phyloP scores from a whole-genome alignment of 148 eudicot genomes.

The Silene latifolia region DNA sequence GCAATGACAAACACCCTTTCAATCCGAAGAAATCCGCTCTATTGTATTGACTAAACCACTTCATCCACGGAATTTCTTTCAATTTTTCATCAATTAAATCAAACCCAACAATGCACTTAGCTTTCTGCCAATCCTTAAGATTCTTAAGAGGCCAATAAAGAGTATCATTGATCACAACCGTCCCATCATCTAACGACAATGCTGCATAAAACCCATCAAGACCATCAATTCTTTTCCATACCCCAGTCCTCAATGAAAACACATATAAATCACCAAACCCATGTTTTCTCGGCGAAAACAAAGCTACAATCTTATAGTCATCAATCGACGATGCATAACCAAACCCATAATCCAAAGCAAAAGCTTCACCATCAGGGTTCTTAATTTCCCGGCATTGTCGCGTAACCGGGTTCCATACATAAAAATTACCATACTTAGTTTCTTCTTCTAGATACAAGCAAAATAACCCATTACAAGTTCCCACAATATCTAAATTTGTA shows the following conservation, averaged over 20 bases:
- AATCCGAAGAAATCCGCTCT: slow-evolving; percentile 13
- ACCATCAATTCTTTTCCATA: slow-evolving; percentile 17
- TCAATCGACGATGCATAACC: slow-evolving; percentile 20
- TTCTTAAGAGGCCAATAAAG: slow-evolving; percentile 23
- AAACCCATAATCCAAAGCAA: slow-evolving; percentile 20
- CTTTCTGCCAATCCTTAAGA: slow-evolving; percentile 3
- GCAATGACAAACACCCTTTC: slow-evolving; percentile 25
- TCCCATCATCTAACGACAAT: not conserved
- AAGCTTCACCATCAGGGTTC: not conserved
- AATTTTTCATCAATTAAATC: slow-evolving; percentile 15
- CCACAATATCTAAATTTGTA: slow-evolving; percentile 10
- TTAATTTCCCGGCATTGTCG: slow-evolving; percentile 2
- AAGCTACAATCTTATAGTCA: slow-evolving; percentile 22
- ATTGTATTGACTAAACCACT: slow-evolving; percentile 2
- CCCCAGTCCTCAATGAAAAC: slow-evolving; percentile 8
- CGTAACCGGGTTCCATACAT: slow-evolving; percentile 24
- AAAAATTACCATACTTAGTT: slow-evolving; percentile 6
- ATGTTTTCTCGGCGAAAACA: slow-evolving; percentile 1
- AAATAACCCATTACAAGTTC: slow-evolving; percentile 22
- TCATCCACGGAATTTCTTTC: slow-evolving; percentile 20
- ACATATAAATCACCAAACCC: slow-evolving; percentile 14
- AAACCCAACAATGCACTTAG: slow-evolving; percentile 20
- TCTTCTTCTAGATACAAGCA: slow-evolving; percentile 22
- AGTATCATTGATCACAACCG: slow-evolving; percentile 18
- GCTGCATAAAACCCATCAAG: slow-evolving; percentile 6